These are phyloP conservation scores for carrot (Daucus carota) DNA, from an alignment of 129 eudicot genomes.

Conservation along the genomic window DNA sequence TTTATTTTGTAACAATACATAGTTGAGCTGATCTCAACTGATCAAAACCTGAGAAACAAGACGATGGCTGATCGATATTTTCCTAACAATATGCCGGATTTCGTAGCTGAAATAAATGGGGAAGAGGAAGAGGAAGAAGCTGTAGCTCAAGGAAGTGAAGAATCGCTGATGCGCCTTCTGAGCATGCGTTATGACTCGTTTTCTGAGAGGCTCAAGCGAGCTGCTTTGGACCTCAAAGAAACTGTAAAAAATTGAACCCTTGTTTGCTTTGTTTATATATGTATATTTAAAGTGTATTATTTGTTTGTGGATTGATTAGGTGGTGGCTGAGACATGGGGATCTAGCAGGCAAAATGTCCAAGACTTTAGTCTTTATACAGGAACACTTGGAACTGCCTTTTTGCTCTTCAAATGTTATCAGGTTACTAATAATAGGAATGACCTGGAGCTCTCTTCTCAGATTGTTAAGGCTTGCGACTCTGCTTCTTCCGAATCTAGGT, in stretches of 20 bases:
- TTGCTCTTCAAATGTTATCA: slow-evolving; percentile 53
- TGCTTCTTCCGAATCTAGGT: slow-evolving; percentile 57
- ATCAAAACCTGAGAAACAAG: neutral
- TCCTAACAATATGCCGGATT: slow-evolving; percentile 56
- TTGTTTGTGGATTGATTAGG: slow-evolving; percentile 31
- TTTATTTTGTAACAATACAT: too few species aligned
- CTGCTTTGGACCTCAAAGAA: slow-evolving; percentile 73
- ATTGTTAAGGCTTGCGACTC: slow-evolving; percentile 54
- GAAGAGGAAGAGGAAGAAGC: slow-evolving; percentile 7
- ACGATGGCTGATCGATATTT: slow-evolving; percentile 60
- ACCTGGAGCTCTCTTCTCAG: slow-evolving; percentile 43
- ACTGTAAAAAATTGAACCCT: slow-evolving; percentile 26
- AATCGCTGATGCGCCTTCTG: slow-evolving; percentile 48
- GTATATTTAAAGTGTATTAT: neutral
- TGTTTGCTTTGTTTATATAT: neutral
- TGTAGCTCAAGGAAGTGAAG: slow-evolving; percentile 19
- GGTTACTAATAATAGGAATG: slow-evolving; percentile 33
- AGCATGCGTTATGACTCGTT: slow-evolving; percentile 38
- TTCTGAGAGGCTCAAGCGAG: slow-evolving; percentile 36
- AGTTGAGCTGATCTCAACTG: neutral
- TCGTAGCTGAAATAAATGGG: slow-evolving; percentile 31
- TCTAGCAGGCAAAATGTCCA: slow-evolving; percentile 24
- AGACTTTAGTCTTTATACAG: slow-evolving; percentile 38
- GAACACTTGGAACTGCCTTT: slow-evolving; percentile 59
- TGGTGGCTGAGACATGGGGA: slow-evolving; percentile 69